A percentile compares a stretch with the other conserved stretches of the same genome.
phyloP scores from a whole-genome alignment of 371 early-diverging fungal species.

The Lichtheimia corymbifera region DNA sequence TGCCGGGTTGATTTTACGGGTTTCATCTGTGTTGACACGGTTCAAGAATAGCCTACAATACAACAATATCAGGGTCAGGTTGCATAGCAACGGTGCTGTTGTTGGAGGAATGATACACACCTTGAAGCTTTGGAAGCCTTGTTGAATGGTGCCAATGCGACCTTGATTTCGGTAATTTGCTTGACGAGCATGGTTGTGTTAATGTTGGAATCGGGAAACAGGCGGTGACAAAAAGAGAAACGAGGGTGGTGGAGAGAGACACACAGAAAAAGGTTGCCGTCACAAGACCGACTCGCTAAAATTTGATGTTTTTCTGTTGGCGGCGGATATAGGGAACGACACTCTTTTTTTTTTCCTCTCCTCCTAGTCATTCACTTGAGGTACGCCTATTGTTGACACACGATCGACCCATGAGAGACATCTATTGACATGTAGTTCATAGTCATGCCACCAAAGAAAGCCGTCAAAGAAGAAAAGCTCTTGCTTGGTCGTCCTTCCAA shows the following conservation, averaged over 20 bases:
- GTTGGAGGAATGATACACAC: conserved; percentile 20
- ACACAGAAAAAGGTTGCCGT: too few relatives aligned
- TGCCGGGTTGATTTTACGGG: conserved; percentile 54
- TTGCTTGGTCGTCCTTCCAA: conserved; percentile 93
- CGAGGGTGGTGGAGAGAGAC: neutral
- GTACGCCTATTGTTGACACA: too few relatives aligned
- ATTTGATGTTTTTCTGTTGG: too few relatives aligned
- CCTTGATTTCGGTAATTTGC: conserved; percentile 51
- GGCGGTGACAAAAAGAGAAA: neutral
- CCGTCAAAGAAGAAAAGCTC: conserved; percentile 79
- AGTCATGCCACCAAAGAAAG: conserved; percentile 77
- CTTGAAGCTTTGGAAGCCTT: conserved; percentile 45
- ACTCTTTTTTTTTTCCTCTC: too few relatives aligned
- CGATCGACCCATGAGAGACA: too few relatives aligned
- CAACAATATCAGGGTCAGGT: neutral
- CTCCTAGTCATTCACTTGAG: too few relatives aligned
- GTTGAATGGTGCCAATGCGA: conserved; percentile 50
- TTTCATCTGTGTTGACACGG: conserved; percentile 54
- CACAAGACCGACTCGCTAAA: too few relatives aligned
- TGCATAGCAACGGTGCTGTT: too few relatives aligned
- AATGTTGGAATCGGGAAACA: neutral
- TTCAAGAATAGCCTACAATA: conserved; percentile 57
- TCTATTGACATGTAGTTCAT: neutral
- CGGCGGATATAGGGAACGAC: too few relatives aligned
- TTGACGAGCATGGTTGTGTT: conserved; percentile 37